Conservation (phyloP, 345 rosid genomes). For the Citrus glauca region DNA sequence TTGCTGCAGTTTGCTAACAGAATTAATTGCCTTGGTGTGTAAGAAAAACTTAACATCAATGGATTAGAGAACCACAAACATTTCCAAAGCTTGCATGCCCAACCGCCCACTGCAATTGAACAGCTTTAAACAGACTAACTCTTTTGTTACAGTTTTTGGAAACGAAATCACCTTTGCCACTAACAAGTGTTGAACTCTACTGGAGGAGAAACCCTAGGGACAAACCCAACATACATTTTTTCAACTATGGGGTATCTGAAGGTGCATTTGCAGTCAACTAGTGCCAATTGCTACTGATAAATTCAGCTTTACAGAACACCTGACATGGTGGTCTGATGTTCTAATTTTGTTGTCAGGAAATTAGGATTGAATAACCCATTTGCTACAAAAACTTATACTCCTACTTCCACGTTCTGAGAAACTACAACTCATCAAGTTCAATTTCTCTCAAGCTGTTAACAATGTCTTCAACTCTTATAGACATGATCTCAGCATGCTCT, state of each 20-base stretch:
- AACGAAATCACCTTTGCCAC: neutral
- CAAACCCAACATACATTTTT: neutral
- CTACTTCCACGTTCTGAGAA: neutral
- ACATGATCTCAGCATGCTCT: conserved; percentile 34
- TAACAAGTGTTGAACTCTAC: neutral
- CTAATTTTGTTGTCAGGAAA: neutral
- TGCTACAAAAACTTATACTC: neutral
- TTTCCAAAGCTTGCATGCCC: neutral
- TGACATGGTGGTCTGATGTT: neutral
- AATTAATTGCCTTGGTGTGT: neutral
- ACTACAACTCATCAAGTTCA: conserved; percentile 23
- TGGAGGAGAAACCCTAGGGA: neutral
- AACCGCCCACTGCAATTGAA: neutral
- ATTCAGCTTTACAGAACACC: neutral
- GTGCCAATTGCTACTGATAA: neutral
- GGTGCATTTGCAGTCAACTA: neutral
- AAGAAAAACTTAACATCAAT: neutral
- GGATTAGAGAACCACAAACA: too few relatives aligned
- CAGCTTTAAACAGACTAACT: too few relatives aligned
- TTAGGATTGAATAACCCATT: neutral
- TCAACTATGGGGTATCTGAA: neutral
- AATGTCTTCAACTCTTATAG: conserved; percentile 33
- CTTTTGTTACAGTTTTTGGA: neutral
- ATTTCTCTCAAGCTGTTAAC: conserved; percentile 32
- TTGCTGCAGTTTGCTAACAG: neutral